Percentiles rank a stretch among this genome's conserved stretches.
These are phyloP conservation scores for Penicillium bovifimosum DNA, from an alignment of 495 filamentous ascomycete species.

Conservation along the genomic window DNA sequence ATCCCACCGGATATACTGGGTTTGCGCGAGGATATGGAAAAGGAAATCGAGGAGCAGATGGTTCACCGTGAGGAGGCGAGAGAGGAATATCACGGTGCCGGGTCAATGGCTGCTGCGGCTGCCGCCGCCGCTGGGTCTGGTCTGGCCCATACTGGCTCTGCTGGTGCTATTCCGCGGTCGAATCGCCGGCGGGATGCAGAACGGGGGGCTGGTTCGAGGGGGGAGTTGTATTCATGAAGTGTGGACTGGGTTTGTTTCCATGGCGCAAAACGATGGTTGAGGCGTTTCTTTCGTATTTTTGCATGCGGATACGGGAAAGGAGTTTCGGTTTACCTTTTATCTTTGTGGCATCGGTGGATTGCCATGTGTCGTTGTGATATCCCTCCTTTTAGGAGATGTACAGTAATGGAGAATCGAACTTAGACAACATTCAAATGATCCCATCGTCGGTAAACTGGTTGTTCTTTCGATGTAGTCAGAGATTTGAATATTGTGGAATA, in stretches of 20 bases:
- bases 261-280: not conserved
- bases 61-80: conserved; percentile 52
- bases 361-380: conserved; percentile 8
- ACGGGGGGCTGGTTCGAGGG: conserved; percentile 34
- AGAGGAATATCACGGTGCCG: conserved; percentile 38
- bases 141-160: conserved; percentile 15
- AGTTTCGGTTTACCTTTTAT: conserved; percentile 9
- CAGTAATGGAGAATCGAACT: not conserved
- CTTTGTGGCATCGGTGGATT: not conserved
- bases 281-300: not conserved
- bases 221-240: conserved; percentile 37
- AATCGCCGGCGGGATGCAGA: conserved; percentile 40
- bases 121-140: conserved; percentile 2
- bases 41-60: conserved; percentile 65
- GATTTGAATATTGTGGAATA: too few relatives aligned
- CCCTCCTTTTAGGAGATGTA: conserved; percentile 7
- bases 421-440: not conserved
- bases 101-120: conserved; percentile 9
- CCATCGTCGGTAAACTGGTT: not conserved
- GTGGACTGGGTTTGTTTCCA: not conserved
- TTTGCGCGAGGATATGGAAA: conserved; percentile 73
- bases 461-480: not conserved
- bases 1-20: conserved; percentile 74
- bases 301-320: not conserved
- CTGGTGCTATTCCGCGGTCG: conserved; percentile 17